These are phyloP conservation scores for Citrullus mucosospermus DNA, from an alignment of 306 rosid genomes.

Conservation along the genomic window DNA sequence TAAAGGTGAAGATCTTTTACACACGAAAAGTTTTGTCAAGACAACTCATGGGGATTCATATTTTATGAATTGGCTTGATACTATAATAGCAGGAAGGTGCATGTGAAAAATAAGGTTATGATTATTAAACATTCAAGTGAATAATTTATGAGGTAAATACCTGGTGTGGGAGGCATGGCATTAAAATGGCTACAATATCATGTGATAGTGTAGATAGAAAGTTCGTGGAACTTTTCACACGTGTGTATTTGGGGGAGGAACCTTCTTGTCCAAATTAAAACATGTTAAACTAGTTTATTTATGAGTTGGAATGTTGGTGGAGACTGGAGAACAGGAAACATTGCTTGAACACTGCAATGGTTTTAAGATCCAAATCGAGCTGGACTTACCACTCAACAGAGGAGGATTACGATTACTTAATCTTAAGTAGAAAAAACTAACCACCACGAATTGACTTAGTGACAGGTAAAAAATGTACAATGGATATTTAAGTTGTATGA, in stretches of 20 bases:
- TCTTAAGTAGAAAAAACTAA: neutral
- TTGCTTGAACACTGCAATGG: conserved; percentile 11
- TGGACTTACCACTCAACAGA: neutral
- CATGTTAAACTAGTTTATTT: neutral
- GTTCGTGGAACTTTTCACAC: neutral
- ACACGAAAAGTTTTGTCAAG: neutral
- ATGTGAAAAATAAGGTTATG: neutral
- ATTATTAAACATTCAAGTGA: neutral
- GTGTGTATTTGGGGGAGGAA: neutral
- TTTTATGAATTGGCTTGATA: neutral
- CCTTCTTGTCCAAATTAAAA: neutral
- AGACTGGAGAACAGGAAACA: conserved; percentile 10
- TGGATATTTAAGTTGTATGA: neutral
- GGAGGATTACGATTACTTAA: neutral
- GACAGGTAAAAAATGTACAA: neutral
- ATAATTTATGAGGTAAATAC: neutral
- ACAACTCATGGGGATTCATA: conserved; percentile 1
- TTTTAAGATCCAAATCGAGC: neutral
- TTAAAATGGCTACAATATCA: neutral
- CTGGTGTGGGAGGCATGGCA: neutral
- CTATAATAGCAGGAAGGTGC: neutral
- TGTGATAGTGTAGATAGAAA: neutral
- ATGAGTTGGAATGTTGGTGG: conserved; percentile 19
- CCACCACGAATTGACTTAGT: neutral
- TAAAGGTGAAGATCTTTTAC: neutral